These are phyloP conservation scores for Nissolia schottii DNA, from an alignment of 306 rosid genomes.

Conservation along the genomic window DNA sequence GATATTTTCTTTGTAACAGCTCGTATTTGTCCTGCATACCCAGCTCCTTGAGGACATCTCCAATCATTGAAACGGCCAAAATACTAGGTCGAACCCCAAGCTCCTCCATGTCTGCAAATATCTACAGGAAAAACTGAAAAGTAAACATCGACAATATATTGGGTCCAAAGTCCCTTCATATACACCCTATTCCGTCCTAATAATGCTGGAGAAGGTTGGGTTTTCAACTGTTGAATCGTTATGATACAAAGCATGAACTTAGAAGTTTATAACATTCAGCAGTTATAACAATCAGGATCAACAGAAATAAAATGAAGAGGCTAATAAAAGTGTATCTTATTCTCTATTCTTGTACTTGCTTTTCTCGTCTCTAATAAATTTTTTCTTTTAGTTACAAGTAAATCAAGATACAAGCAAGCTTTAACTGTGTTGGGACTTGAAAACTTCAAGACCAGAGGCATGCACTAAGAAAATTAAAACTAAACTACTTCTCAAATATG, in stretches of 20 bases:
- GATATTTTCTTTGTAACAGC: slow-evolving; percentile 63
- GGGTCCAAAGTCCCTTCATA: background rate
- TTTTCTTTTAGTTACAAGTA: too few species aligned
- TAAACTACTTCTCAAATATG: too few species aligned
- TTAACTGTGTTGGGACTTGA: background rate
- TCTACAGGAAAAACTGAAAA: slow-evolving; percentile 37
- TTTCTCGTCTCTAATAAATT: background rate
- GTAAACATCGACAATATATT: slow-evolving; percentile 9
- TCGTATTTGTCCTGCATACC: slow-evolving; percentile 75
- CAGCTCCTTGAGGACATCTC: slow-evolving; percentile 68
- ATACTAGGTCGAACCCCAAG: slow-evolving; percentile 65
- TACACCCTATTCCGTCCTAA: background rate
- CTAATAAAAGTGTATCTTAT: background rate
- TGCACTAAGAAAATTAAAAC: too few species aligned
- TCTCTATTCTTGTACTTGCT: background rate
- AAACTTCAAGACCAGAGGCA: background rate
- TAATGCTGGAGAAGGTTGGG: background rate
- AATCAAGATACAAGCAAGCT: background rate
- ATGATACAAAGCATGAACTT: too few species aligned
- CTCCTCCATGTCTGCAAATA: slow-evolving; percentile 98
- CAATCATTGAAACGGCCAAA: slow-evolving; percentile 62
- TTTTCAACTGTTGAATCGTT: background rate
- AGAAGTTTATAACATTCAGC: background rate
- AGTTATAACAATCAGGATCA: too few species aligned
- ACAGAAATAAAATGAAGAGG: too few species aligned